Conservation (phyloP, 2,329 filamentous ascomycete species). For the Myriosclerotinia duriaeana region DNA sequence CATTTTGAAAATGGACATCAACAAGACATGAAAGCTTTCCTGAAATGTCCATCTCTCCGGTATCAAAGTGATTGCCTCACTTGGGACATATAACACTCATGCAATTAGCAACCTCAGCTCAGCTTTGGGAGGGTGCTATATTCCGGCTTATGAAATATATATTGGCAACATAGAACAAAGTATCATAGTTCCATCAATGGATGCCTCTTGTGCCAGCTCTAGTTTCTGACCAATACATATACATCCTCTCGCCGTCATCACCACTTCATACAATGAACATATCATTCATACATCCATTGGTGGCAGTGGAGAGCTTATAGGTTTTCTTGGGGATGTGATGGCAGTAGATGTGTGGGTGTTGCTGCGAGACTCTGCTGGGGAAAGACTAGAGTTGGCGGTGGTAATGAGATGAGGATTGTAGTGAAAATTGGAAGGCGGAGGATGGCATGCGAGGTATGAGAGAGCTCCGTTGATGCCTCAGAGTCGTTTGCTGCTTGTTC, state of each 20-base stretch:
- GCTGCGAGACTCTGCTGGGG: neutral
- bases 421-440: neutral
- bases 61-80: neutral
- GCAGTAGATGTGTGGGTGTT: neutral
- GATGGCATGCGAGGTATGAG: neutral
- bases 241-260: neutral
- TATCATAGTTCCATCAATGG: neutral
- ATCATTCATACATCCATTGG: neutral
- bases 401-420: neutral
- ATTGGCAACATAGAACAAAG: neutral
- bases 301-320: neutral
- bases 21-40: neutral
- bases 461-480: neutral
- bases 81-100: neutral
- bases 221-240: neutral
- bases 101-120: neutral
- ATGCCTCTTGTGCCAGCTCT: neutral
- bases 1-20: neutral
- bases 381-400: too few species aligned
- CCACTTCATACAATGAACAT: neutral
- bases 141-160: neutral
- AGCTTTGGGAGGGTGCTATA: neutral
- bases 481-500: neutral
- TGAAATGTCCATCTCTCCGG: neutral
- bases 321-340: neutral